A percentile compares a stretch with the other conserved stretches of the same genome.
These are phyloP conservation scores for Fusarium sp. DNA, from an alignment of 2,329 filamentous ascomycete species.

Conservation along the genomic window DNA sequence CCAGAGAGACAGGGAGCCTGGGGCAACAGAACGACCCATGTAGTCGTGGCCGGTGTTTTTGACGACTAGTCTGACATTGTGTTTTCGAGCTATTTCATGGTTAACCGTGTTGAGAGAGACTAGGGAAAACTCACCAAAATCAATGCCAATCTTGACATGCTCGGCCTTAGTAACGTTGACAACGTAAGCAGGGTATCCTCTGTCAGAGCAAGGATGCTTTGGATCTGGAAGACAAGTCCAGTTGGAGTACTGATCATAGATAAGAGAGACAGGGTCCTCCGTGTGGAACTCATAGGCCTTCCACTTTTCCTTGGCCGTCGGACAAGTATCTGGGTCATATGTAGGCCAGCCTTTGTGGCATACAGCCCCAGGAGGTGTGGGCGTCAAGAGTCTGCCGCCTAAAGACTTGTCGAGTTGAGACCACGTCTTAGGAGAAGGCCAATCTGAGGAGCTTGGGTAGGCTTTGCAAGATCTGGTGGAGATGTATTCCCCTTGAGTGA, in stretches of 20 bases:
- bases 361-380: constrained; percentile 50
- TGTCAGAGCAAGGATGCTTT: constrained; percentile 46
- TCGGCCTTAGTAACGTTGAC: constrained; percentile 48
- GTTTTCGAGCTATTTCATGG: constrained; percentile 47
- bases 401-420: constrained; percentile 55
- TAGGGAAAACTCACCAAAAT: constrained; percentile 51
- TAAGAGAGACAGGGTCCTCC: constrained; percentile 46
- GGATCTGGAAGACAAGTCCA: constrained; percentile 59
- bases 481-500: neutral
- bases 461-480: constrained; percentile 54
- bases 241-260: constrained; percentile 57
- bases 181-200: constrained; percentile 51
- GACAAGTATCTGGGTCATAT: constrained; percentile 46
- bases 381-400: constrained; percentile 53
- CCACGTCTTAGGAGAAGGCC: constrained; percentile 60
- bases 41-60: constrained; percentile 56
- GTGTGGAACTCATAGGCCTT: constrained; percentile 43
- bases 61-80: constrained; percentile 54
- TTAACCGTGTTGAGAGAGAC: neutral
- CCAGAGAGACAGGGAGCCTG: constrained; percentile 64
- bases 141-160: constrained; percentile 49
- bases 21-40: constrained; percentile 56
- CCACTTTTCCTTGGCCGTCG: constrained; percentile 38
- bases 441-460: constrained; percentile 55
- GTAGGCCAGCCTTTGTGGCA: constrained; percentile 44